Base-by-base conservation (phyloP, 768 basidiomycete species). In the Hygrocybe coccinea region DNA sequence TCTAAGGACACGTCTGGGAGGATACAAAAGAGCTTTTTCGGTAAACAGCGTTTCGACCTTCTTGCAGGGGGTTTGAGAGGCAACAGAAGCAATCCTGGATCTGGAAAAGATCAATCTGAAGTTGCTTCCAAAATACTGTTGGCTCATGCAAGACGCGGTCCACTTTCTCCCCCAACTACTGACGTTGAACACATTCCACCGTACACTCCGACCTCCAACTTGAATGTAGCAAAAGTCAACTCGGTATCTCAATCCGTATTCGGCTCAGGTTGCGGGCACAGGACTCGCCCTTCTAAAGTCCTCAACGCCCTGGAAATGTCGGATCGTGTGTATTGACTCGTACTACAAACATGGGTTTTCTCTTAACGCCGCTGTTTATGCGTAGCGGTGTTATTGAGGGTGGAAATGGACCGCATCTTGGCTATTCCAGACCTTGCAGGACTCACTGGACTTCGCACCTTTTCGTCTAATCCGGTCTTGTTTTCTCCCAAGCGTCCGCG, bases 11-110 rank as follows among this genome's bases (percentile, higher is more conserved):
- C 76, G 10, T 68, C 76, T 5, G 74, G 79, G 12, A 79, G 81
- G 52, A 68, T 75, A 29, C 83, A 87, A 57, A 85, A 79, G 56
- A 73, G 71, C 15, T 81, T 82, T 58, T 89, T 89, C 60, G 78
- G 82, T 34, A 78, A 76, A 53, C 81, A 83, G 59, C 77, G 81
- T 24, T 74, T 87, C 34, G 71, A 83, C 58, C 69, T 85, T 56
- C 64, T 81, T 10, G 71, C 78, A 2, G 73, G 74, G 56, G 74
- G 76, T 3, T 64, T 79, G 8, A 56, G 64, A 15, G 56, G 33
- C 34, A 60, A 62, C 44, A 46, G 44, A 46, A 21, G 21, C 41
- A 21, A 44, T 46, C 41, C 8, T 50, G 7, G 21, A 5, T 22
- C 44, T 46, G 44, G 44, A 12, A 19, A 12, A 6, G 2, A 5